phyloP scores from a whole-genome alignment of 2,329 filamentous ascomycete genomes.

The Pseudohalonectria lignicola region DNA sequence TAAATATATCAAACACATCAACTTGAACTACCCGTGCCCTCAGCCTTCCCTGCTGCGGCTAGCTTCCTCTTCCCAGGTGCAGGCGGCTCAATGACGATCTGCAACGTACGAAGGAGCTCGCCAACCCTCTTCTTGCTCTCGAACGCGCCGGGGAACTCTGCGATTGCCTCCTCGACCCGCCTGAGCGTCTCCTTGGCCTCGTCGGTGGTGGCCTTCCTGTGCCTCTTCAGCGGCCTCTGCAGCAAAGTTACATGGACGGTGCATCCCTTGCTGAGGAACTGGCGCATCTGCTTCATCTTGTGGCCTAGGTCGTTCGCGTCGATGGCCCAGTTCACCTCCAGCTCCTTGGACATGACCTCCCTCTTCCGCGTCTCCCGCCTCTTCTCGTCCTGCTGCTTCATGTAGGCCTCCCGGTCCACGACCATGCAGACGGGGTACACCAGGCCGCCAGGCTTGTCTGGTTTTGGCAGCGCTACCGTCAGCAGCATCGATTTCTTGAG shows the following conservation, averaged over 20 bases:
- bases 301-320: constrained; percentile 63
- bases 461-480: constrained; percentile 21
- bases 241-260: constrained; percentile 65
- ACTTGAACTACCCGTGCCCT: too few species aligned
- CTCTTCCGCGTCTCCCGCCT: constrained; percentile 24
- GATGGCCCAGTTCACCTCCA: constrained; percentile 91
- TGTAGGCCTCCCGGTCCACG: constrained; percentile 43
- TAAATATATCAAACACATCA: too few species aligned
- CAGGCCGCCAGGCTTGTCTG: constrained; percentile 11
- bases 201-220: constrained; percentile 43
- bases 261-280: constrained; percentile 64
- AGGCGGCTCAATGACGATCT: too few species aligned
- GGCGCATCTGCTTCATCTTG: constrained; percentile 52
- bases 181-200: constrained; percentile 50
- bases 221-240: constrained; percentile 53
- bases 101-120: constrained; percentile 23
- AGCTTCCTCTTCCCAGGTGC: neutral
- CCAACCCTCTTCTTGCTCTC: constrained; percentile 31
- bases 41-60: neutral
- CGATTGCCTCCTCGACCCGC: constrained; percentile 21
- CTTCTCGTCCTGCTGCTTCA: constrained; percentile 29
- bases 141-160: constrained; percentile 22
- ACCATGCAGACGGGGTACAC: constrained; percentile 59
- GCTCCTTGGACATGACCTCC: constrained; percentile 48
- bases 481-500: constrained; percentile 22